A percentile compares a stretch with the other conserved stretches of the same genome.
These are phyloP conservation scores for Solanum rostratum DNA, from an alignment of 257 asterid genomes.

Conservation along the genomic window DNA sequence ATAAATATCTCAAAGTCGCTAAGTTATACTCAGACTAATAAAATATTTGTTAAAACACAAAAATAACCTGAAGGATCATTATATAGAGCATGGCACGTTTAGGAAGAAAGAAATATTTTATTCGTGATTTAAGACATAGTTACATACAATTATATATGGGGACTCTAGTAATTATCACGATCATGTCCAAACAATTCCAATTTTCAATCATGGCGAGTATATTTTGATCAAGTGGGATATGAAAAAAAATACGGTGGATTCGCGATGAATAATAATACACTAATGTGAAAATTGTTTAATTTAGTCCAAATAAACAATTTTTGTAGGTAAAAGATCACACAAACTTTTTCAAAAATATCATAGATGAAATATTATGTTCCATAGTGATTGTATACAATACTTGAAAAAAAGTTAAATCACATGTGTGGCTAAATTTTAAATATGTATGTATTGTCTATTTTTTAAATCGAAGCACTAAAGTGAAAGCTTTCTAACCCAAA, in stretches of 20 bases:
- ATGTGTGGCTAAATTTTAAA: too few species aligned
- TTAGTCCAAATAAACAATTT: background rate
- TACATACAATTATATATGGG: too few species aligned
- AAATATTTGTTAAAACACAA: background rate
- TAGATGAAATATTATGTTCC: background rate
- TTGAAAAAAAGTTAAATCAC: too few species aligned
- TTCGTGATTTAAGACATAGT: too few species aligned
- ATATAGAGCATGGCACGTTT: background rate
- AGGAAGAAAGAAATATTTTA: background rate
- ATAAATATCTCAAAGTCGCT: too few species aligned
- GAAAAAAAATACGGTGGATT: background rate
- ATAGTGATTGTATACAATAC: too few species aligned
- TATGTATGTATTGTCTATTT: too few species aligned
- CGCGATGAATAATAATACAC: background rate
- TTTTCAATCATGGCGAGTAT: background rate
- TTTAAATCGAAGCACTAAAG: too few species aligned
- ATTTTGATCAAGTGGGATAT: background rate
- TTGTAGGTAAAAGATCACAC: background rate
- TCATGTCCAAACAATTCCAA: too few species aligned
- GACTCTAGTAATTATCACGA: too few species aligned
- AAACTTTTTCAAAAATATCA: background rate
- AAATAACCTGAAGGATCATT: too few species aligned
- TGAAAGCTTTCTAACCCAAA: background rate
- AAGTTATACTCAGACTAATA: too few species aligned
- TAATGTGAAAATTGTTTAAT: background rate